A percentile compares a stretch with the other conserved stretches of the same genome.
These are phyloP conservation scores for Apostasia ramifera DNA, from an alignment of 106 monocot species.

Conservation along the genomic window DNA sequence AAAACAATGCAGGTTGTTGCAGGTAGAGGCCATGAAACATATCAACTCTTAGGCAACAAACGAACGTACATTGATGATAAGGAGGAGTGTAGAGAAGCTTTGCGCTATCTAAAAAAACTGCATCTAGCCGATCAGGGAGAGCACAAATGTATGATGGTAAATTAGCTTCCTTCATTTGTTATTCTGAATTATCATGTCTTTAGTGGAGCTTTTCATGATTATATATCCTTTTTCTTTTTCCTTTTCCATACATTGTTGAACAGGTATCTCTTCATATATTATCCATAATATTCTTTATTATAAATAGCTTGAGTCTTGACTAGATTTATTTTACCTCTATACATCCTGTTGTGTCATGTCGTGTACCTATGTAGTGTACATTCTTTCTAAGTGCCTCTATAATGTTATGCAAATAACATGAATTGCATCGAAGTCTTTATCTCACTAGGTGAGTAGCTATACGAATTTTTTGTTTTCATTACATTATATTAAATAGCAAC, in stretches of 20 bases:
- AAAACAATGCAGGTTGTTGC: constrained; percentile 13
- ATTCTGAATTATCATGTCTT: neutral
- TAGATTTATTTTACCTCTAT: neutral
- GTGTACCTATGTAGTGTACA: too few species aligned
- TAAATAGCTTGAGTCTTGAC: neutral
- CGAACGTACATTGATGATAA: constrained; percentile 12
- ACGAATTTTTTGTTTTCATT: too few species aligned
- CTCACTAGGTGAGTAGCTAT: too few species aligned
- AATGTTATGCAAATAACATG: too few species aligned
- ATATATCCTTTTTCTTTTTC: neutral
- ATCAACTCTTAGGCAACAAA: constrained; percentile 10
- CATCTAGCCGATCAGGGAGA: constrained; percentile 8
- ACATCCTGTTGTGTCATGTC: too few species aligned
- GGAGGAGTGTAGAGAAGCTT: constrained; percentile 18
- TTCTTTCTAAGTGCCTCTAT: too few species aligned
- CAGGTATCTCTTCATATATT: neutral
- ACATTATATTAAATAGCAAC: too few species aligned
- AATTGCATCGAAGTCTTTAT: too few species aligned
- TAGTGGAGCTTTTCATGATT: neutral
- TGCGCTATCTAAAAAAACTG: constrained; percentile 11
- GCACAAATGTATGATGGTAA: constrained; percentile 3
- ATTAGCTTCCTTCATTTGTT: neutral
- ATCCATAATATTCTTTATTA: neutral
- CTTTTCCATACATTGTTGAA: neutral
- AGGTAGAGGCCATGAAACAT: constrained; percentile 25